Base-by-base conservation (phyloP, 345 rosid species). In the Corchorus olitorius region DNA sequence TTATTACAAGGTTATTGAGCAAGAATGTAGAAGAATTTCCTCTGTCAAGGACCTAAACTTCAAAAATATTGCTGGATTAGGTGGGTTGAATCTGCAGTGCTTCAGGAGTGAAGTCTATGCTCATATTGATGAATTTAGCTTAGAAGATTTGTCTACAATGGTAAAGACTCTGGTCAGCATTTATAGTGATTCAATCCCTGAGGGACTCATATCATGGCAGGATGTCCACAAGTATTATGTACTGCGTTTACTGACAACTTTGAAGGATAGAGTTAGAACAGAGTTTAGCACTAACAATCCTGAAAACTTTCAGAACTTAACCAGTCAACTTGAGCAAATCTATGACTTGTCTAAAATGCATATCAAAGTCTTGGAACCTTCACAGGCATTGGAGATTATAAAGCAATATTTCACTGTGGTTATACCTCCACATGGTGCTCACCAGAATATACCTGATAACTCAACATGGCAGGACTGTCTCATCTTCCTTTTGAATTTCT, bases 391-490 rank as follows among this genome's bases (percentile, higher is more conserved):
- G 76, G 94, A 89, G 72, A 85, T 90, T 45, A 79, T 91, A 85
- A 91, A 87, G 82, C 82, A 58, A 76, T 89, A 87, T 84, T 83
- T 94, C 82, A 81, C 74, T 6, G 73, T 87, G 63, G 82, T 89
- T 54, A 65, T 92, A 75, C 87, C 86, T 20, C 81, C 82, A 61
- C 78, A 63, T 64, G 87, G 85, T 73, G 79, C 86, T 72, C 71
- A 59, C 74, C 65, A 80, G 83, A 86, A 69, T 77, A 73, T 93
- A 75, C 92, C 89, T n/a, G 99, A 94, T 86, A 86, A 85, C 82
- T 91, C 99, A 48, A 77, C 89, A 78, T 96, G 97, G 97, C 98
- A 96, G 89, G 99, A 90, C 22, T 87, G 93, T 64, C 89, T 94
- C n/a, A 91, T 96, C 63, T 67, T 87, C 77, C 85, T 94, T 73